These are phyloP conservation scores for Raffaelea arxii DNA, from an alignment of 2,329 filamentous ascomycete genomes.

Conservation along the genomic window DNA sequence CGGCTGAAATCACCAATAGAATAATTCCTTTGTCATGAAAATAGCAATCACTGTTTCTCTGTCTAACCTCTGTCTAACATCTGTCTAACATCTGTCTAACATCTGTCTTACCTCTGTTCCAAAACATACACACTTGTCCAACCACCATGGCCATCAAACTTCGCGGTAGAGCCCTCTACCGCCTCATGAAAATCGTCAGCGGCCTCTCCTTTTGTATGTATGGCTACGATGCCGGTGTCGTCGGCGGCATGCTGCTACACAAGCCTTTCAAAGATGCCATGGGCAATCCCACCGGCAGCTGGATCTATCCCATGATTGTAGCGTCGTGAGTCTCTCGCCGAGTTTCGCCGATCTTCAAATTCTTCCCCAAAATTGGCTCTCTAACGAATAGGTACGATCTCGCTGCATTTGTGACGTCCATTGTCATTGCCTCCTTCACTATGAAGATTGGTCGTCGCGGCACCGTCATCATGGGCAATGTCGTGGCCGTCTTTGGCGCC, in stretches of 20 bases:
- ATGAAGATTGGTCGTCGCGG: slow-evolving; percentile 3
- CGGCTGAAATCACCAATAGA: too few species aligned
- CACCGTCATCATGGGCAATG: slow-evolving; percentile 1
- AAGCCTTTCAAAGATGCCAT: slow-evolving; percentile 1
- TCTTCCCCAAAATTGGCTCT: not conserved
- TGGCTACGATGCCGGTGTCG: not conserved
- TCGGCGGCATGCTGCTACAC: slow-evolving; percentile 2
- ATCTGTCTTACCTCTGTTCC: too few species aligned
- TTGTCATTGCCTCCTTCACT: slow-evolving; percentile 1
- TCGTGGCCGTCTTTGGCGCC: not conserved
- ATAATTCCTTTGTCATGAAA: too few species aligned
- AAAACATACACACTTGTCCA: too few species aligned
- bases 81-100: too few species aligned
- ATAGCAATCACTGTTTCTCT: too few species aligned
- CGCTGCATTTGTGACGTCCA: not conserved
- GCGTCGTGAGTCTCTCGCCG: slow-evolving; percentile 2
- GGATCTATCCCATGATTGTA: slow-evolving; percentile 3
- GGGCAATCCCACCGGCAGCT: slow-evolving; percentile 1
- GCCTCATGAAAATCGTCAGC: not conserved
- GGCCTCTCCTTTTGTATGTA: slow-evolving; percentile 1
- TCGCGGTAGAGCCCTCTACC: not conserved
- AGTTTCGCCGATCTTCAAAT: too few species aligned
- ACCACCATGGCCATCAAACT: slow-evolving; percentile 2
- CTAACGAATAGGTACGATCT: slow-evolving; percentile 1
- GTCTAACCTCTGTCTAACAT: too few species aligned